Evolutionary conservation across 495 filamentous ascomycete species (phyloP).

Genomic region (Aspergillus coremiiformis): DNA sequence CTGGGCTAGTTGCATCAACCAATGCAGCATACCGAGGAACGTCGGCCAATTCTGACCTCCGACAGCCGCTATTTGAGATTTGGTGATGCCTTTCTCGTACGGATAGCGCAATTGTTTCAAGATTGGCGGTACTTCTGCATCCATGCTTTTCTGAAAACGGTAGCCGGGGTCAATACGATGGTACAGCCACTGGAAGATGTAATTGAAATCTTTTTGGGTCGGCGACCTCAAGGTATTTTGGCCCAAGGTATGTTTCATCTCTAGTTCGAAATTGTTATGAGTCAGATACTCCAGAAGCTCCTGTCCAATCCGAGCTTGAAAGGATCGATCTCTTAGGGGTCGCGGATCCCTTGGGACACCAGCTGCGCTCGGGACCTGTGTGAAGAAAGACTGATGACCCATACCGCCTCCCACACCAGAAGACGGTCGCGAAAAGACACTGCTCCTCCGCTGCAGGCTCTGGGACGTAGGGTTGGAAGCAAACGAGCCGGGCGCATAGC

Average conservation of each 20-base stretch:
- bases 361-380: conserved; percentile 67
- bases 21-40: conserved; percentile 89
- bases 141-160: conserved; percentile 83
- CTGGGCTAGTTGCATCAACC: conserved; percentile 94
- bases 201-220: conserved; percentile 97
- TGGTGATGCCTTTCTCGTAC: conserved; percentile 87
- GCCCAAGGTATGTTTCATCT: conserved; percentile 85
- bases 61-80: conserved; percentile 87
- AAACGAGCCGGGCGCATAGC: conserved; percentile 59
- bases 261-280: conserved; percentile 89
- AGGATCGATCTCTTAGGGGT: conserved; percentile 73
- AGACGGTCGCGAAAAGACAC: conserved; percentile 68
- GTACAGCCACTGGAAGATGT: conserved; percentile 97
- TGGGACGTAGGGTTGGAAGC: conserved; percentile 38
- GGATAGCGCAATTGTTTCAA: conserved; percentile 92
- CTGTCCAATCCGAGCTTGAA: conserved; percentile 72
- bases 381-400: conserved; percentile 85
- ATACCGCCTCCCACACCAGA: conserved; percentile 44
- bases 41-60: conserved; percentile 94
- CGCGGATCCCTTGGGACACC: conserved; percentile 83
- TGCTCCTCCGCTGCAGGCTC: conserved; percentile 66
- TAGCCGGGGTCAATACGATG: conserved; percentile 89
- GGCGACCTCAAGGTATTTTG: conserved; percentile 83
- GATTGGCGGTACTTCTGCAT: conserved; percentile 85
- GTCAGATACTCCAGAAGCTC: conserved; percentile 88